A percentile compares a stretch with the other conserved stretches of the same genome.
These are phyloP conservation scores for Pelargonium exstipulatum DNA, from an alignment of 441 rosid genomes.

Conservation along the genomic window DNA sequence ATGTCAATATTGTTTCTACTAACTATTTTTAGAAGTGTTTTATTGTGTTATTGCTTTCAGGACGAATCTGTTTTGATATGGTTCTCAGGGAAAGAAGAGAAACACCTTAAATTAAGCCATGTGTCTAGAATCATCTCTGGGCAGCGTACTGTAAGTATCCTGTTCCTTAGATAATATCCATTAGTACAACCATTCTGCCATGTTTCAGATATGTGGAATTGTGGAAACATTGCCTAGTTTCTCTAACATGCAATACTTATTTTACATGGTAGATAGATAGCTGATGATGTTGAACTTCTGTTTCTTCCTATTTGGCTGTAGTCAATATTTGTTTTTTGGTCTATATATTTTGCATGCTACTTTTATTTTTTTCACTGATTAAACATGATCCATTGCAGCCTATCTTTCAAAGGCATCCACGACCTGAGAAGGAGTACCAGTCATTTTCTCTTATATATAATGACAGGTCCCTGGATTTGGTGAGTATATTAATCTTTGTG, in stretches of 20 bases:
- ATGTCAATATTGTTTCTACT: slow-evolving; percentile 10
- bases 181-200: neutral
- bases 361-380: slow-evolving; percentile 18
- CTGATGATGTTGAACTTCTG: neutral
- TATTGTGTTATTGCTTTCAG: slow-evolving; percentile 42
- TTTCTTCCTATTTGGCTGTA: neutral
- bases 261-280: too few species aligned
- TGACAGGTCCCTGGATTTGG: slow-evolving; percentile 91
- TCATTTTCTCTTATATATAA: slow-evolving; percentile 84
- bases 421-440: slow-evolving; percentile 94
- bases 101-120: slow-evolving; percentile 82
- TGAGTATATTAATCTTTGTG: slow-evolving; percentile 28
- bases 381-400: slow-evolving; percentile 46
- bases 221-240: too few species aligned
- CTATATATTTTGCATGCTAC: too few species aligned
- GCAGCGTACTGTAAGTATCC: slow-evolving; percentile 87
- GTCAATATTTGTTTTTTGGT: neutral
- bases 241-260: too few species aligned
- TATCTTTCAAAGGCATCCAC: slow-evolving; percentile 92
- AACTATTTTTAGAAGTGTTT: slow-evolving; percentile 10
- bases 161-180: neutral
- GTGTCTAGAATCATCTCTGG: slow-evolving; percentile 89
- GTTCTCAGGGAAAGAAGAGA: slow-evolving; percentile 94
- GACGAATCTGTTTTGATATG: slow-evolving; percentile 94
- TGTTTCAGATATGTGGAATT: slow-evolving; percentile 1